Base-by-base conservation (phyloP, 179 eudicot species). In the Silene coronaria region DNA sequence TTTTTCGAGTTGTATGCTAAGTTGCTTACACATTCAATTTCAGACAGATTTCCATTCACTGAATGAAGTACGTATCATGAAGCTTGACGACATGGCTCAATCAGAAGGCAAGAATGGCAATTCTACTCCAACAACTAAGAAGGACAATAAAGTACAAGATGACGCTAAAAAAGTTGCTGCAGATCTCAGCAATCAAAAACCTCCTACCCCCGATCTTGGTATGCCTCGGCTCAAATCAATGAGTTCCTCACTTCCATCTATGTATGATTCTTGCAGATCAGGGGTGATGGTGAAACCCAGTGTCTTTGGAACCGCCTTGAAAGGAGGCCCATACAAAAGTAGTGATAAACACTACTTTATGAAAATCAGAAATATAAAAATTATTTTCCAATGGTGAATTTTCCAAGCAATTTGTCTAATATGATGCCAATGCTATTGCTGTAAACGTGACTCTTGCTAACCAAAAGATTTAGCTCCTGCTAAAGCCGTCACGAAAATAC, bases 31-130 rank as follows among this genome's bases (percentile, higher is more conserved):
- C 12, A 55, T 53, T 14, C 23, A 60, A 17, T 60, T 84, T 46
- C 97, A 96, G 99, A 90, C 88, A 57, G 92, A 96, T 71, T 88
- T 89, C 76, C 45, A 86, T n/a, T 79, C 90, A 42, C 97, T 96
- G 74, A 78, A 78, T 82, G 96, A 93, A 77, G 89, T 87, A 53
- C 93, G 99, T 61, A 77, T 91, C 53, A 76, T 93, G 71, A 86
- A 88, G 69, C 85, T 67, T 79, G 80, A 73, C 51, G 83, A 80
- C 45, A 68, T 78, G 10, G 80, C 65, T 84, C 79, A 78, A 71
- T 74, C 78, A 30, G 81, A 77, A 70, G 82, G 63, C 59, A 30
- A 48, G 8, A 60, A 24, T 75, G 61, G 24, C 61, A 57, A 21
- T 57, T 27, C 65, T 30, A 63, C 75, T 72, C 34, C 76, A 75